Conservation (phyloP, 2,329 filamentous ascomycete genomes). For the Madurella fahalii region DNA sequence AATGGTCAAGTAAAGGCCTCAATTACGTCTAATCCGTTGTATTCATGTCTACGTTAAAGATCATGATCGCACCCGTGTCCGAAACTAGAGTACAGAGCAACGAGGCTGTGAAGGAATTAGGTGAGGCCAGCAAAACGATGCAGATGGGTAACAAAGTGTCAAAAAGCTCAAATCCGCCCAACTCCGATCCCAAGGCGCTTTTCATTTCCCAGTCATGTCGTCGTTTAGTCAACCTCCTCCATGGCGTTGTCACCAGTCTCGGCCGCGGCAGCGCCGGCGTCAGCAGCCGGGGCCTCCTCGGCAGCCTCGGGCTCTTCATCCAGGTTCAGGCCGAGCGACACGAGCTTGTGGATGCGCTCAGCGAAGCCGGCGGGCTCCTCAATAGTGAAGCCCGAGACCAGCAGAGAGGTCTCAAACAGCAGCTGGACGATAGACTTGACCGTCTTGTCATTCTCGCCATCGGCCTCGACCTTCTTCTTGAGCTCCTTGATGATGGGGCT, state of each 20-base stretch:
- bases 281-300: constrained; percentile 50
- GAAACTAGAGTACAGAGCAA: constrained; percentile 27
- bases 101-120: constrained; percentile 20
- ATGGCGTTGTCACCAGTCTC: constrained; percentile 86
- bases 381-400: constrained; percentile 99
- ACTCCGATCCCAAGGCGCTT: constrained; percentile 41
- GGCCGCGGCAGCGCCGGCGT: constrained; percentile 55
- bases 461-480: constrained; percentile 97
- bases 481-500: constrained; percentile 97
- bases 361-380: constrained; percentile 97
- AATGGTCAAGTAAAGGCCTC: not conserved
- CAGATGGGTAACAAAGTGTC: constrained; percentile 30
- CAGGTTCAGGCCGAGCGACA: constrained; percentile 94
- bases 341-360: constrained; percentile 99
- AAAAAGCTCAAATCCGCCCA: constrained; percentile 30
- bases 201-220: constrained; percentile 33
- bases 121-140: constrained; percentile 16
- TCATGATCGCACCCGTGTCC: constrained; percentile 21
- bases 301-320: constrained; percentile 84
- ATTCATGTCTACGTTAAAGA: constrained; percentile 26
- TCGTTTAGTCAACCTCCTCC: constrained; percentile 96
- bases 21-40: constrained; percentile 18
- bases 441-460: constrained; percentile 97
- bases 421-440: constrained; percentile 99
- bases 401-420: constrained; percentile 96